phyloP scores from a whole-genome alignment of 23 red algal species.

The Gracilaria gracilis region DNA sequence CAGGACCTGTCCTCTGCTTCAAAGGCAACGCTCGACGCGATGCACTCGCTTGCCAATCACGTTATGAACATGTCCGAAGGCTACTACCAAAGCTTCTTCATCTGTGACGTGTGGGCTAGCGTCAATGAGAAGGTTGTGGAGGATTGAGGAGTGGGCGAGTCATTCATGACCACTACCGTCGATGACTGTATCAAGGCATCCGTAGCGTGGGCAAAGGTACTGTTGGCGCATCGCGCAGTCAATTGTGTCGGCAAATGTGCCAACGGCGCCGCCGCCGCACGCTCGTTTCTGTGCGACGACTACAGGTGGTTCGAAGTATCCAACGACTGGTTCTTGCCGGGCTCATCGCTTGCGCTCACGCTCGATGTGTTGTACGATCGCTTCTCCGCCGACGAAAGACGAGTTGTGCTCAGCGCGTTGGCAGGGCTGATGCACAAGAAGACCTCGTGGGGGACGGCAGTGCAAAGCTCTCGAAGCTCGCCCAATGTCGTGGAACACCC shows the following conservation, averaged over 20 bases:
- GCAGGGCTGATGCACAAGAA: too few relatives aligned
- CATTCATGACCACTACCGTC: too few relatives aligned
- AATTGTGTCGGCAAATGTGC: too few relatives aligned
- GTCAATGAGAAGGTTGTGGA: constrained; percentile 17
- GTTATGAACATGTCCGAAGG: too few relatives aligned
- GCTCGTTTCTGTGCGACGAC: constrained; percentile 29
- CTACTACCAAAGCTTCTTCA: constrained; percentile 39
- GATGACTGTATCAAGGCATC: too few relatives aligned
- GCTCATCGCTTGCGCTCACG: constrained; percentile 15
- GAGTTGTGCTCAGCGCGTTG: constrained; percentile 16
- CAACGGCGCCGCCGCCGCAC: neutral
- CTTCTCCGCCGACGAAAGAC: neutral
- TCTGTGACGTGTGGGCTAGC: constrained; percentile 51
- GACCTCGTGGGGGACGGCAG: too few relatives aligned
- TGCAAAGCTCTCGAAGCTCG: neutral
- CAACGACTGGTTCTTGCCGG: too few relatives aligned
- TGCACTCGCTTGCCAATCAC: too few relatives aligned
- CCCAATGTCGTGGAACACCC: constrained; percentile 16
- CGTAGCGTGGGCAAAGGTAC: too few relatives aligned
- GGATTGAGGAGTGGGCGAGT: neutral
- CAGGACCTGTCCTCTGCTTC: too few relatives aligned
- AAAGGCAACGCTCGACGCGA: too few relatives aligned
- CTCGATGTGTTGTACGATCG: constrained; percentile 53
- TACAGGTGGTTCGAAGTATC: constrained; percentile 4
- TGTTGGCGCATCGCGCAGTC: too few relatives aligned